phyloP scores from a whole-genome alignment of 768 basidiomycete species.

The Agaricus sinodeliciosus region DNA sequence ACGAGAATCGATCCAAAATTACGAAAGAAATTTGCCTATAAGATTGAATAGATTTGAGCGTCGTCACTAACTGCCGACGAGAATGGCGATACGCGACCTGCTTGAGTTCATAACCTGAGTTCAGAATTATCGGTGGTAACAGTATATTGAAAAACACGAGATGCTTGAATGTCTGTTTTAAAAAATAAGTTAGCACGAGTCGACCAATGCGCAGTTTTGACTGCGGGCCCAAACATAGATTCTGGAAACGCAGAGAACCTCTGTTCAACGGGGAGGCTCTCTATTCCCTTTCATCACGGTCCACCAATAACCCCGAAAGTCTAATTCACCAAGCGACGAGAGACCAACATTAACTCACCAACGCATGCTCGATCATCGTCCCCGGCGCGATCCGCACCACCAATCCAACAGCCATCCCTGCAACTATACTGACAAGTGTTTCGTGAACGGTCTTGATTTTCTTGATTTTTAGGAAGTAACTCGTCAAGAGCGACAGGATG shows the following conservation, averaged over 20 bases:
- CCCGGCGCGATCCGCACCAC: conserved; percentile 88
- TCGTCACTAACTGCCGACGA: not conserved
- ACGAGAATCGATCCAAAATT: conserved; percentile 95
- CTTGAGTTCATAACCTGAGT: conserved; percentile 96
- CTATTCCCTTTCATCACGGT: not conserved
- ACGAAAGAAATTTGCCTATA: conserved; percentile 94
- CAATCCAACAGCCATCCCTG: conserved; percentile 93
- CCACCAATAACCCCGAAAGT: not conserved
- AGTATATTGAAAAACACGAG: conserved; percentile 97
- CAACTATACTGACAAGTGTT: conserved; percentile 91
- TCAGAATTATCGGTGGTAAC: conserved; percentile 97
- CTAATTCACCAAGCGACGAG: too few relatives aligned
- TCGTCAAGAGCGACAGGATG: conserved; percentile 90
- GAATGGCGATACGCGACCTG: conserved; percentile 45
- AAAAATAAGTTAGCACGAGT: not conserved
- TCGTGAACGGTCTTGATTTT: conserved; percentile 94
- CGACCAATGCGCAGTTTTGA: not conserved
- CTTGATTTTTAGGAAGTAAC: conserved; percentile 97
- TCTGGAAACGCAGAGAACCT: not conserved
- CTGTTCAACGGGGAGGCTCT: not conserved
- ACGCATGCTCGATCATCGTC: conserved; percentile 64
- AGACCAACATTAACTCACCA: not conserved
- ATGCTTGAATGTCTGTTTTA: conserved; percentile 81
- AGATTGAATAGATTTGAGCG: conserved; percentile 6
- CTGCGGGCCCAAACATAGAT: not conserved